These are phyloP conservation scores for Theobroma grandiflorum DNA, from an alignment of 441 rosid genomes.

Conservation along the genomic window DNA sequence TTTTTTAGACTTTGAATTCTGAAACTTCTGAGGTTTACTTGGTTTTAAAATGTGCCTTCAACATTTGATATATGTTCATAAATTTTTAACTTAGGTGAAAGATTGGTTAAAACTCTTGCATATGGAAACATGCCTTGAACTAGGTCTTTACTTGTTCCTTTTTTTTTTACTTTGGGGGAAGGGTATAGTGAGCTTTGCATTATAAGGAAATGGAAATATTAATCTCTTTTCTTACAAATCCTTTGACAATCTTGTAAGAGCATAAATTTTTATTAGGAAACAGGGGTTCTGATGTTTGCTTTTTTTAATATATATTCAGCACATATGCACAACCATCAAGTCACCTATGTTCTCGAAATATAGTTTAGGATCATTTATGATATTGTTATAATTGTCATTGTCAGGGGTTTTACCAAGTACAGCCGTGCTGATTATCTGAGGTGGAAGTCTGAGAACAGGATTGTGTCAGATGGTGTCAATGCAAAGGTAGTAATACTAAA, in stretches of 20 bases:
- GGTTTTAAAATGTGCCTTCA: no score
- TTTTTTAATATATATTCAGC: background rate
- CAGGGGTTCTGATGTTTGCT: background rate
- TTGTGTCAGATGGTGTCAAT: slow-evolving; percentile 66
- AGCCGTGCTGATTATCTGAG: slow-evolving; percentile 59
- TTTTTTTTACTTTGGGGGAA: no score
- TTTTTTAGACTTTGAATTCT: background rate
- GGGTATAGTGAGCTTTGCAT: no score
- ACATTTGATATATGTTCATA: no score
- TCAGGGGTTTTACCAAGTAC: slow-evolving; percentile 67
- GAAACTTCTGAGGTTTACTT: background rate
- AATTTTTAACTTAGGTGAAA: no score
- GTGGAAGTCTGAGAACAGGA: slow-evolving; percentile 54
- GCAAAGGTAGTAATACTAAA: slow-evolving; percentile 51
- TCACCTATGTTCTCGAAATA: background rate
- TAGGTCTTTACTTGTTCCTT: no score
- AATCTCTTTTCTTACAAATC: background rate
- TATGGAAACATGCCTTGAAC: no score
- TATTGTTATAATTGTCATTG: background rate
- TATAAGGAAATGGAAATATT: background rate
- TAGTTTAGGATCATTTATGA: background rate
- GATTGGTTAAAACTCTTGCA: no score
- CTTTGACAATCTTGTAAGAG: background rate
- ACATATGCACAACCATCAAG: background rate
- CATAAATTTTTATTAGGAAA: background rate